These are phyloP conservation scores for Cardamine occulta DNA, from an alignment of 345 rosid species.

Conservation along the genomic window DNA sequence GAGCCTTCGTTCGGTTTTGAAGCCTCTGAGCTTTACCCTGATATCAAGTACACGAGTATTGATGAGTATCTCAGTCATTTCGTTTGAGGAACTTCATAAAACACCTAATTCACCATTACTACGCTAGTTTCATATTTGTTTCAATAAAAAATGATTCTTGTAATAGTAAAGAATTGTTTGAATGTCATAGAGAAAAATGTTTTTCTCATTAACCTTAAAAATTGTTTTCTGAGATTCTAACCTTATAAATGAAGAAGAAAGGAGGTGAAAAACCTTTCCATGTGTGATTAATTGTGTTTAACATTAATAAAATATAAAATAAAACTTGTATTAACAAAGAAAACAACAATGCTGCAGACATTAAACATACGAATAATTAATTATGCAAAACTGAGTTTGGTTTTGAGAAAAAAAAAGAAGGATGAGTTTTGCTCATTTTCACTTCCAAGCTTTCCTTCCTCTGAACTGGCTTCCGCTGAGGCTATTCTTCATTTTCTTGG, in stretches of 20 bases:
- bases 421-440: neutral
- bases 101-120: neutral
- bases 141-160: conserved; percentile 1
- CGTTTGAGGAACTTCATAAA: conserved; percentile 43
- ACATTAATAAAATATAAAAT: no score
- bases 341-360: neutral
- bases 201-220: no score
- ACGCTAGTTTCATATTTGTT: neutral
- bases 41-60: conserved; percentile 69
- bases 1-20: conserved; percentile 72
- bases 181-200: neutral
- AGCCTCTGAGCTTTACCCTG: conserved; percentile 85
- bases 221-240: neutral
- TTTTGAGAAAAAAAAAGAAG: neutral
- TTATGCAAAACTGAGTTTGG: no score
- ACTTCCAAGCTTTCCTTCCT: conserved; percentile 26
- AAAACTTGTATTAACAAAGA: no score
- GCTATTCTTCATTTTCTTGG: conserved; percentile 51
- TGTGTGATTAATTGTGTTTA: conserved; percentile 16
- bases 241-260: conserved; percentile 21
- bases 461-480: conserved; percentile 51
- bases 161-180: conserved; percentile 11
- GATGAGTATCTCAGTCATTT: conserved; percentile 66
- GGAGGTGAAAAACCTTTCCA: conserved; percentile 40
- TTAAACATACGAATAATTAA: no score